These are phyloP conservation scores for Monilinia vaccinii-corymbosi DNA, from an alignment of 2,329 filamentous ascomycete species.

Conservation along the genomic window DNA sequence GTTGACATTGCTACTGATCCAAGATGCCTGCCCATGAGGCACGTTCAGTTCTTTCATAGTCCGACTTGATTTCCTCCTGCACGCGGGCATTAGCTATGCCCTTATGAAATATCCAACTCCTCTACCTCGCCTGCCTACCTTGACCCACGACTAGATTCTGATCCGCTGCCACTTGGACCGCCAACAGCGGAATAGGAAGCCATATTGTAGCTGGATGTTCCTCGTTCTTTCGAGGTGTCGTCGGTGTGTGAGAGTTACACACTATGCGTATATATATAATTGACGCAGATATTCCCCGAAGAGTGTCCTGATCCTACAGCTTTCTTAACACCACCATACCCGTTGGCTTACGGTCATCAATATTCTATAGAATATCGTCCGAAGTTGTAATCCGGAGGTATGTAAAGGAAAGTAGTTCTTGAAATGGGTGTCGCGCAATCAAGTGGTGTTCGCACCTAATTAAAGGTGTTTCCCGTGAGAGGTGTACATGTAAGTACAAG, in stretches of 20 bases:
- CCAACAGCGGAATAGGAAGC: conserved; percentile 24
- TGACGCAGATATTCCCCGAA: neutral
- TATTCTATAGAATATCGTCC: neutral
- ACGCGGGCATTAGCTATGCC: neutral
- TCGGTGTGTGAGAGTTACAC: neutral
- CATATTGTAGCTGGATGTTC: conserved; percentile 14
- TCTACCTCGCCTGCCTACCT: conserved; percentile 14
- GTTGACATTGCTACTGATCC: conserved; percentile 87
- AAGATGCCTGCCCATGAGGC: conserved; percentile 65
- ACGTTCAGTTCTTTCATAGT: conserved; percentile 59
- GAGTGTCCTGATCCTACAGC: neutral
- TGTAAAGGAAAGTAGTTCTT: neutral
- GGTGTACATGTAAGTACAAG: too few relatives aligned
- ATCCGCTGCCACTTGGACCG: conserved; percentile 16
- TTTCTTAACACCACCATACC: neutral
- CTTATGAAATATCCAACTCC: neutral
- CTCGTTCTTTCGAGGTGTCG: neutral
- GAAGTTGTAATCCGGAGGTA: neutral
- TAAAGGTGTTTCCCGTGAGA: neutral
- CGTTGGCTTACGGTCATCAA: neutral
- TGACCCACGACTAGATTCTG: conserved; percentile 22
- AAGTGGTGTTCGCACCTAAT: neutral
- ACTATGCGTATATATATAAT: neutral
- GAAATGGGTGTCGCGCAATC: conserved; percentile 4
- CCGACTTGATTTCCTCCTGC: conserved; percentile 22